Percentiles rank a stretch among this genome's conserved stretches.
Conservation (phyloP, 2,329 filamentous ascomycete genomes). For the Plenodomus biglobosus region DNA sequence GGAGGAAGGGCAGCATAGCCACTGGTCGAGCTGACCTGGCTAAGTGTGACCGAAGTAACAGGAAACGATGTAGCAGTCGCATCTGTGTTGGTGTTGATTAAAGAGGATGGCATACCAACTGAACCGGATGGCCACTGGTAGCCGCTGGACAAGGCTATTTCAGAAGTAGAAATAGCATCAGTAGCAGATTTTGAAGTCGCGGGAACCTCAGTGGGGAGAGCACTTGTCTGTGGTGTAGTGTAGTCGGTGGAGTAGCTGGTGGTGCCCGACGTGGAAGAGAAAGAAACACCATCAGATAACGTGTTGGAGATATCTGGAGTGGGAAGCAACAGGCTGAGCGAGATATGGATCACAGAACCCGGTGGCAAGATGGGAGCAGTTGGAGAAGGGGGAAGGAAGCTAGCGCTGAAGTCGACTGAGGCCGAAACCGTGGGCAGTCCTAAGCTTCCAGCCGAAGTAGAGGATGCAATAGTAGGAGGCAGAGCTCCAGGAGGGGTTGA, state of each 20-base stretch:
- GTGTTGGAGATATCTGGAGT: slow-evolving; percentile 2
- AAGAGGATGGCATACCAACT: neutral
- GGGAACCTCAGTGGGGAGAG: slow-evolving; percentile 1
- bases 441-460: slow-evolving; percentile 9
- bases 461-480: slow-evolving; percentile 4
- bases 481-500: slow-evolving; percentile 18
- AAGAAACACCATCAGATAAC: slow-evolving; percentile 10
- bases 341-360: neutral
- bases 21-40: slow-evolving; percentile 1
- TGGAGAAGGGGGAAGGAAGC: slow-evolving; percentile 8
- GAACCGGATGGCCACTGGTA: neutral
- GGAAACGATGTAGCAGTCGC: slow-evolving; percentile 1
- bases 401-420: slow-evolving; percentile 5
- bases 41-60: neutral
- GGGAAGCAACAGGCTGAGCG: neutral
- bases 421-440: slow-evolving; percentile 5
- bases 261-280: slow-evolving; percentile 4
- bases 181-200: neutral
- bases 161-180: slow-evolving; percentile 7
- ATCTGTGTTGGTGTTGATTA: slow-evolving; percentile 2
- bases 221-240: slow-evolving; percentile 10
- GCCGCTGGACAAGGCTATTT: slow-evolving; percentile 1
- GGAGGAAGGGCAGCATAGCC: slow-evolving; percentile 1
- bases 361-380: slow-evolving; percentile 1
- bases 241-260: slow-evolving; percentile 3